A percentile compares a stretch with the other conserved stretches of the same genome.
phyloP scores from a whole-genome alignment of 805 yeast genomes.

The Wickerhamomyces sydowiorum region DNA sequence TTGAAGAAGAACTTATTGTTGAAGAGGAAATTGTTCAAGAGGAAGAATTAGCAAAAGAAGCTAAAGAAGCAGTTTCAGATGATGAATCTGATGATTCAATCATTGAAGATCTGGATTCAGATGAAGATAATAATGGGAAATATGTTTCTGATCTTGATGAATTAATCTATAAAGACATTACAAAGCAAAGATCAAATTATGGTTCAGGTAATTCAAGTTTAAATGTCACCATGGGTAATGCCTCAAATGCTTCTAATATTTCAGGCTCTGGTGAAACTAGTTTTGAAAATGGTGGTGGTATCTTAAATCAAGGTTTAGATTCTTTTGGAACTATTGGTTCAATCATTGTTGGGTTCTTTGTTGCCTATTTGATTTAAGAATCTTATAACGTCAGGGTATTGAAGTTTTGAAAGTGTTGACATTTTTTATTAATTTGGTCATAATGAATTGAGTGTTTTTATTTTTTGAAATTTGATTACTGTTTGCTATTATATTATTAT shows the following conservation, averaged over 20 bases:
- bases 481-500: too few species aligned
- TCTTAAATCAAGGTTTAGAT: slow-evolving; percentile 6
- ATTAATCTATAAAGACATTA: slow-evolving; percentile 6
- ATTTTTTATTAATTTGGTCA: neutral
- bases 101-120: neutral
- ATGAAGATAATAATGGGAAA: neutral
- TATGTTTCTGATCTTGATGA: neutral
- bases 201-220: neutral
- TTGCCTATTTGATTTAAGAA: neutral
- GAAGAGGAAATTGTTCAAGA: slow-evolving; percentile 7
- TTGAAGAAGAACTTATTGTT: slow-evolving; percentile 2
- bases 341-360: neutral
- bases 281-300: neutral
- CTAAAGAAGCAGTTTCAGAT: slow-evolving; percentile 4
- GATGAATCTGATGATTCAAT: slow-evolving; percentile 5
- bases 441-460: too few species aligned
- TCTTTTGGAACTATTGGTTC: slow-evolving; percentile 1
- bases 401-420: too few species aligned
- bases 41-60: slow-evolving; percentile 6
- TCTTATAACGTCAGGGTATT: too few species aligned
- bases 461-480: too few species aligned
- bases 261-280: neutral
- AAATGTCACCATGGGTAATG: neutral
- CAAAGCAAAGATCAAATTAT: neutral
- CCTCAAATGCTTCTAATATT: neutral